Percentiles rank a stretch among this genome's conserved stretches.
phyloP scores from a whole-genome alignment of 495 filamentous ascomycete species.

The Mytilinidion resinicola region DNA sequence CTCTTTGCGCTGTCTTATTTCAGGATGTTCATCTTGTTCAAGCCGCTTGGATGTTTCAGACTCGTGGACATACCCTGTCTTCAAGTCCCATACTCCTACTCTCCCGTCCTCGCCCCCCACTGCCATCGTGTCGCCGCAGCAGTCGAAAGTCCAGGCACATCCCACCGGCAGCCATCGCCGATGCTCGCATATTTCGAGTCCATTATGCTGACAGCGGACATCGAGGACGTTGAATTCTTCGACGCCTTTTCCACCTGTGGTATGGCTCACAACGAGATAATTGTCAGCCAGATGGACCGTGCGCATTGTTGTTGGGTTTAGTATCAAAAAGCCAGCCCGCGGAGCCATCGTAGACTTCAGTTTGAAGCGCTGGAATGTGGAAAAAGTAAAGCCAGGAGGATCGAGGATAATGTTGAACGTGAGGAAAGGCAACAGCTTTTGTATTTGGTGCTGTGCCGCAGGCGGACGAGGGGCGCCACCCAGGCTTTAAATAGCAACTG shows the following conservation, averaged over 20 bases:
- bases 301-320: not conserved
- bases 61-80: not conserved
- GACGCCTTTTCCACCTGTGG: not conserved
- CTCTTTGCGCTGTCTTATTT: not conserved
- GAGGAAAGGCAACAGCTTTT: not conserved
- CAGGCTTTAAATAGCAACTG: too few relatives aligned
- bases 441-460: not conserved
- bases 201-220: not conserved
- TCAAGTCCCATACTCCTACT: not conserved
- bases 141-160: not conserved
- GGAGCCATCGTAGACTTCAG: not conserved
- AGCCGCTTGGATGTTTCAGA: not conserved
- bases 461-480: not conserved
- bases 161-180: not conserved
- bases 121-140: not conserved
- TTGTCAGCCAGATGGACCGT: not conserved
- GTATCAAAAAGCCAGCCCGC: not conserved
- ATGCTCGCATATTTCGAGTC: not conserved
- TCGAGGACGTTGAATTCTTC: constrained; percentile 1
- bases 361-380: not conserved
- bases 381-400: not conserved
- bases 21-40: not conserved
- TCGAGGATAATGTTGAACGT: not conserved
- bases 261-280: not conserved
- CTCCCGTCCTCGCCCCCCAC: not conserved